Evolutionary conservation across 495 filamentous ascomycete species (phyloP), one percentile per base, ranked within the genome.

Genomic region (Podospora bellae-mahoneyi): DNA sequence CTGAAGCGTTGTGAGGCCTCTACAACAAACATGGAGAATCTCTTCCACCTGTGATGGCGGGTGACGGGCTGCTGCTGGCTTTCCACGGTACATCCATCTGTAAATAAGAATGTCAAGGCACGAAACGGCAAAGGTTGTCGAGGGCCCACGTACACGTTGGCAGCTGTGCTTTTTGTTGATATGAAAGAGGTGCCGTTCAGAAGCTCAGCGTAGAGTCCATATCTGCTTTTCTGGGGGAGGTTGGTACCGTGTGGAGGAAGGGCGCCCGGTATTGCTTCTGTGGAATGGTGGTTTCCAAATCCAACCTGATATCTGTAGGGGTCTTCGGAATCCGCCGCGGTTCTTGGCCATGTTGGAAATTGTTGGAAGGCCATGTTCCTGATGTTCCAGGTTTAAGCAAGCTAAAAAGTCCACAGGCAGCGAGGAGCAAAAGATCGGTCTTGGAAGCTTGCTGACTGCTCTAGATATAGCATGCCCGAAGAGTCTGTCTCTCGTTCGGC

Each of bases 111-210:
- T 27, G 59, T 27, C 32, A 61, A 7, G 26, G 3, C 5, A 30
- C 20, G 16, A 28, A 5, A 61, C 4, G 2, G 23, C 10, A 61
- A 32, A 20, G 16, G 23, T 61, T 61, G 69, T 48, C 4, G 16
- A 2, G 19, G 58, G 5, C 9, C 16, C 2, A 20, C 26, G 53
- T 68, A 74, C 72, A 75, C 57, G 61, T 73, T 71, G 13, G 71
- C 71, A 0, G 91, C 91, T 66, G 87, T 85, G 71, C 84, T 82
- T 23, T 91, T 81, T 0, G 89, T 87, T 15, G 90, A 89, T 23
- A 90, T 91, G 76, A 94, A 94, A 15, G 91, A 85, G 2, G 89
- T 91, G n/a, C 91, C 90, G n/a, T 91, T 92, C 44, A 94, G 83
- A 76, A 92, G 92, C 76, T 94, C 91, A 15, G 89, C 80, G 70